Evolutionary conservation across 495 filamentous ascomycete genomes (phyloP).

Genomic region (Aspergillus steynii): DNA sequence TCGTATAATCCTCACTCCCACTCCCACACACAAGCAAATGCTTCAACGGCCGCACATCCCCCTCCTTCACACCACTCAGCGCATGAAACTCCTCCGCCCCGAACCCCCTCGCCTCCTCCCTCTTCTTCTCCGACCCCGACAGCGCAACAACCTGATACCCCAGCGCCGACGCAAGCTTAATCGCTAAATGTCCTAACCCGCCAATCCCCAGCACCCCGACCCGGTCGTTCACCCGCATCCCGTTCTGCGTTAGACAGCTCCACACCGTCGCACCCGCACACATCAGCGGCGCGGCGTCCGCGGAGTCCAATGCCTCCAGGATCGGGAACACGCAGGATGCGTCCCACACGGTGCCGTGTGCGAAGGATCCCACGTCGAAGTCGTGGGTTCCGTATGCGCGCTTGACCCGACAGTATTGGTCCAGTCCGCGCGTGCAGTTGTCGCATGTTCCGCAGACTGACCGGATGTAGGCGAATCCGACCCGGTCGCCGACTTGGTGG

Average conservation of each 20-base stretch:
- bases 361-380: conserved; percentile 13
- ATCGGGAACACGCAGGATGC: conserved; percentile 61
- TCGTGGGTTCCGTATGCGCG: conserved; percentile 7
- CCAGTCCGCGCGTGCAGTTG: conserved; percentile 7
- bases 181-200: conserved; percentile 71
- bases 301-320: conserved; percentile 68
- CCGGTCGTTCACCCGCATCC: conserved; percentile 73
- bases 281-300: conserved; percentile 79
- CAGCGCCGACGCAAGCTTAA: conserved; percentile 70
- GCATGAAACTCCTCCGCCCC: conserved; percentile 74
- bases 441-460: conserved; percentile 12
- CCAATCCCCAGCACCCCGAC: conserved; percentile 78
- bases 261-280: conserved; percentile 85
- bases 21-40: too few species aligned
- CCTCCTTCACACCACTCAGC: conserved; percentile 59
- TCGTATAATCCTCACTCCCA: too few species aligned
- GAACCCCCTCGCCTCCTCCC: conserved; percentile 64
- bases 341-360: conserved; percentile 13
- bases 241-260: conserved; percentile 73
- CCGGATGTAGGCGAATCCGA: conserved; percentile 17
- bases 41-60: too few species aligned
- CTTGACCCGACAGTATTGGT: conserved; percentile 9
- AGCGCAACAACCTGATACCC: conserved; percentile 73
- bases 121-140: conserved; percentile 65
- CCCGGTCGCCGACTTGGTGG: conserved; percentile 17